Base-by-base conservation (phyloP, 2,329 filamentous ascomycete species). In the Tricladium varicosporioides region DNA sequence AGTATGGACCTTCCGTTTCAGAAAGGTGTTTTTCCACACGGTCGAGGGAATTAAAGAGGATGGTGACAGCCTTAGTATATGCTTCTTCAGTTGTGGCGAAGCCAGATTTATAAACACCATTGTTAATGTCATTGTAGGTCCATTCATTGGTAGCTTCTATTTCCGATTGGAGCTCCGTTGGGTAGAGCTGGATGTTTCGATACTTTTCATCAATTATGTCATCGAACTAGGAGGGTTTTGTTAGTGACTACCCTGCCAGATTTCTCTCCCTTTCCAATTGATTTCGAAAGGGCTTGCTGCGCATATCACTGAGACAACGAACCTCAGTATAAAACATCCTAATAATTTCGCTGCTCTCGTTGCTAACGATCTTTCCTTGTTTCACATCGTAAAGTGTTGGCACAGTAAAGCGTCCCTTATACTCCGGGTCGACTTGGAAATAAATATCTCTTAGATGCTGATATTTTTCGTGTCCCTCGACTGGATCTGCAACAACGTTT, bases 1-100 rank as follows among this genome's bases (percentile, higher is more conserved):
- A 89, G 69, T 83, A 96, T 1, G 87, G 87, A 0, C 83, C 84
- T 48, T 73, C 67, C 2, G 51, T 57, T n/a, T 56, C 55, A 11
- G 58, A 54, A 2, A 97, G 80, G 67, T 93, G 86, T 56, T 79
- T 74, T 75, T 97, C 92, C 3, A 88, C 83, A 32, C 82, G 80
- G 73, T 96, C 90, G 8, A 97, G 83, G 0, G 86, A 86, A 55
- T 82, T 79, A 71, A 97, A 97, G 9, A 97, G 82, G 0, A 80
- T 73, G 0, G 67, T 60, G 2, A 96, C 85, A 67, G 89, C 87
- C 59, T 82, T 80, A 67, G 93, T 88, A 72, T 97, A 97, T 1
- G 91, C 91, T 62, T 85, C 82, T 73, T 93, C 87, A 1, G 88
- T 89, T 3, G 86, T 92, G 27, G 92, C 92, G 69, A 96, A 96